These are phyloP conservation scores for Millerozyma miso DNA, from an alignment of 805 yeast genomes.

Conservation along the genomic window DNA sequence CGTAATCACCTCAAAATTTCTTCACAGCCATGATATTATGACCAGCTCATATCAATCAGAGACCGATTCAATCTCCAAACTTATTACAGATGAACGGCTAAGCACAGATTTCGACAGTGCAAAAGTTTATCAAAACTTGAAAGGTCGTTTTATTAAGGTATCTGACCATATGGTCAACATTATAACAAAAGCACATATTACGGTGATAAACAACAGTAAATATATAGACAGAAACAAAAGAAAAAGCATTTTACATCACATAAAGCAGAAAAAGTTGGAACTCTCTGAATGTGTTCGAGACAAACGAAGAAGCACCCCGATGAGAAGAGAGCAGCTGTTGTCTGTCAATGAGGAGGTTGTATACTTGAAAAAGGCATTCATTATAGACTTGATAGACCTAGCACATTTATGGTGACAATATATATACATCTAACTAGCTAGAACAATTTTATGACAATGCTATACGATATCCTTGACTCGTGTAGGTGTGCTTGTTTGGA, in stretches of 20 bases:
- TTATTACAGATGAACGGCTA: not conserved
- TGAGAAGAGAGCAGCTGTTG: slow-evolving; percentile 6
- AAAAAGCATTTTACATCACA: not conserved
- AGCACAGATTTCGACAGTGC: not conserved
- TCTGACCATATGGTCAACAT: slow-evolving; percentile 14
- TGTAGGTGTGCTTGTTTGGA: too few relatives aligned
- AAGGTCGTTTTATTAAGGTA: slow-evolving; percentile 19
- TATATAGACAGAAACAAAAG: not conserved
- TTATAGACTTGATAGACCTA: slow-evolving; percentile 17
- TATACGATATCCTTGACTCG: not conserved
- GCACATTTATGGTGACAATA: not conserved
- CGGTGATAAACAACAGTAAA: slow-evolving; percentile 6
- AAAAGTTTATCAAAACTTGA: not conserved
- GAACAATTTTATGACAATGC: not conserved
- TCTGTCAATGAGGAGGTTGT: slow-evolving; percentile 16
- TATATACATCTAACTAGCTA: not conserved
- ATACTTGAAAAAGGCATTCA: slow-evolving; percentile 18
- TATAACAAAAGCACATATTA: slow-evolving; percentile 13
- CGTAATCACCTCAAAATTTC: slow-evolving; percentile 10
- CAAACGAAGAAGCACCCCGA: slow-evolving; percentile 6
- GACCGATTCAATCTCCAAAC: not conserved
- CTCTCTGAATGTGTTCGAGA: slow-evolving; percentile 3
- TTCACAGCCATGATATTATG: slow-evolving; percentile 14
- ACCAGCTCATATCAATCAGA: not conserved
- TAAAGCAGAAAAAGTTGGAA: slow-evolving; percentile 1